Evolutionary conservation across 1,284 basidiomycete genomes (phyloP), one percentile per base, ranked within the genome.

Genomic region (Butyriboletus appendiculatus): DNA sequence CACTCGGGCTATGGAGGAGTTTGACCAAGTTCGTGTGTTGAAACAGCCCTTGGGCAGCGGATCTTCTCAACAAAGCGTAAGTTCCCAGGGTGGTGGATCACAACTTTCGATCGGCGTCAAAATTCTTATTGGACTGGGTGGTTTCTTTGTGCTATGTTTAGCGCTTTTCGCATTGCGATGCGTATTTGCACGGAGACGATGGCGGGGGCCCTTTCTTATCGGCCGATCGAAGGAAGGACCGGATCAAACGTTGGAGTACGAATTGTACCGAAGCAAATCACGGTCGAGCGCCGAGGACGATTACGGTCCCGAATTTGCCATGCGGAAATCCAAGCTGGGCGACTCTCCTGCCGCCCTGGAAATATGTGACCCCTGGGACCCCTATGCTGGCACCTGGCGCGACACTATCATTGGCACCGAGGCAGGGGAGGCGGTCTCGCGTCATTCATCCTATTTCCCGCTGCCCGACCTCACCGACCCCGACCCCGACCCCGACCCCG

Each of bases 21-120:
- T 91, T 69, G 62, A 82, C 41, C 78, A 75, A 4, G 86, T 90
- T 4, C 78, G 88, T 1, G 80, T 89, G 16, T 70, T 84, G 38
- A 78, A 84, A 47, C 75, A 82, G 58, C 81, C 85, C 1, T 68
- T 88, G n/a, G 60, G 61, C 15, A 55, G 50, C 4, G 53, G 49
- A 33, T 39, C 58, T n/a, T 44, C 68, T 14, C 40, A 40, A 22
- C 57, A 58, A n/a, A 16, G 22, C 9, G 1, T 37, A 1, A 15
- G 46, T n/a, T 18, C 50, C 34, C 6, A 45, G 32, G 38, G 57
- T 0, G 64, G 64, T 0, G 64, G 67, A 18, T 68, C 75, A 55
- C 75, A 75, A 57, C 58, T 84, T 9, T 77, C 75, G 4, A 76
- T 86, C 5, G 88, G 85, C 2, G 65, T 87, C 45, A 76, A 82